These are phyloP conservation scores for Dactylellina sp. DNA, from an alignment of 2,329 filamentous ascomycete genomes.

Conservation along the genomic window DNA sequence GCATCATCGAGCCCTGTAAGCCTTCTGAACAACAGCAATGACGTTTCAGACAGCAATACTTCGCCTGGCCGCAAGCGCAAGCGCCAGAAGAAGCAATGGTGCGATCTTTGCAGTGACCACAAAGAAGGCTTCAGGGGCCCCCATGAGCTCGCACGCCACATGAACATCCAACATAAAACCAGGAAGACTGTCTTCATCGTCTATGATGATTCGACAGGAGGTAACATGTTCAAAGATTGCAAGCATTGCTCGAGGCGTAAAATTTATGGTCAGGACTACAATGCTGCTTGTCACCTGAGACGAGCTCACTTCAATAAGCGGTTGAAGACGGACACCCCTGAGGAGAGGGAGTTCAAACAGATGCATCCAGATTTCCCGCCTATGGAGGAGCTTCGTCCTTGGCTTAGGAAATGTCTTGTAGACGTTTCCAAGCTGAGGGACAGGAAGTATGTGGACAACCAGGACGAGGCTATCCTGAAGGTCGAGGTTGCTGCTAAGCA, in stretches of 20 bases:
- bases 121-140: constrained; percentile 85
- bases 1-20: constrained; percentile 16
- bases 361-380: constrained; percentile 63
- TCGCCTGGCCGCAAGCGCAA: constrained; percentile 42
- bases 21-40: constrained; percentile 6
- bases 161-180: constrained; percentile 74
- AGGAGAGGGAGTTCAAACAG: constrained; percentile 57
- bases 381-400: constrained; percentile 71
- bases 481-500: constrained; percentile 62
- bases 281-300: constrained; percentile 88
- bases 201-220: constrained; percentile 70
- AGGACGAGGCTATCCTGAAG: constrained; percentile 62
- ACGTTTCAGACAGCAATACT: constrained; percentile 21
- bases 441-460: constrained; percentile 47
- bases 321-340: constrained; percentile 56
- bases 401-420: constrained; percentile 66
- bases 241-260: constrained; percentile 83
- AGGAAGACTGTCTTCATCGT: constrained; percentile 74
- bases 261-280: constrained; percentile 91
- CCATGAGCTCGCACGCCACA: constrained; percentile 80
- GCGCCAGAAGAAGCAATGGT: constrained; percentile 65
- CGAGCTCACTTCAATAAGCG: constrained; percentile 83
- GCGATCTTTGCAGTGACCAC: constrained; percentile 76
- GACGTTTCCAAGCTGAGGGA: constrained; percentile 54
- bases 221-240: constrained; percentile 80